These are phyloP conservation scores for Fraxinus americana DNA, from an alignment of 257 asterid species.

Conservation along the genomic window DNA sequence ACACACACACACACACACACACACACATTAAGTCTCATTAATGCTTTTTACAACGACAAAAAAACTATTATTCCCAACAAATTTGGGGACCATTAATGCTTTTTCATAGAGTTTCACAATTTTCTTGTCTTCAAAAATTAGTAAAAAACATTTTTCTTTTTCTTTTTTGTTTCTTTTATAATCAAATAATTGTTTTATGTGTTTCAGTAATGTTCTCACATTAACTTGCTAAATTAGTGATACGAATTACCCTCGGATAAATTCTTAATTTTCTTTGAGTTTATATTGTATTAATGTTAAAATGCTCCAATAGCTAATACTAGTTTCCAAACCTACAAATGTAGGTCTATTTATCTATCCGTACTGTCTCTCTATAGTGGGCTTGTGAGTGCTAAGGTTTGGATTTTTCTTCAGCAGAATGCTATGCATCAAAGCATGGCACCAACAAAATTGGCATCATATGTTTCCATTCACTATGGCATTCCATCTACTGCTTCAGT, in stretches of 20 bases:
- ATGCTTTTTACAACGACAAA: no score
- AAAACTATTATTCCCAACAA: no score
- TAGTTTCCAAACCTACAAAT: constrained; percentile 8
- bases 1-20: no score
- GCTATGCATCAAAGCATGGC: constrained; percentile 38
- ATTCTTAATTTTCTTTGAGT: background rate
- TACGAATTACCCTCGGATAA: background rate
- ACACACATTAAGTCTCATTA: no score
- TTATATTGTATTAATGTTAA: background rate
- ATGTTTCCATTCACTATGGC: constrained; percentile 81
- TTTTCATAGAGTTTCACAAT: background rate
- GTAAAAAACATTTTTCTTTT: background rate
- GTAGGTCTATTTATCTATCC: background rate
- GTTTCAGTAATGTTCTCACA: background rate
- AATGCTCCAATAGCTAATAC: background rate
- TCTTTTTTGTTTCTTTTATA: no score
- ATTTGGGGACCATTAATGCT: no score
- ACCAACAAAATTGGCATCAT: constrained; percentile 33
- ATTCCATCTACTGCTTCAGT: constrained; percentile 88
- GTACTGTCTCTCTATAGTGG: constrained; percentile 9
- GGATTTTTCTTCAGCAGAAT: constrained; percentile 34
- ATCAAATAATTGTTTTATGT: background rate
- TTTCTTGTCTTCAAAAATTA: background rate
- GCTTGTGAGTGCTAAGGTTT: constrained; percentile 15
- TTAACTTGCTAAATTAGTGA: background rate